These are phyloP conservation scores for Blastosporella zonata DNA, from an alignment of 1,284 basidiomycete species.

Conservation along the genomic window DNA sequence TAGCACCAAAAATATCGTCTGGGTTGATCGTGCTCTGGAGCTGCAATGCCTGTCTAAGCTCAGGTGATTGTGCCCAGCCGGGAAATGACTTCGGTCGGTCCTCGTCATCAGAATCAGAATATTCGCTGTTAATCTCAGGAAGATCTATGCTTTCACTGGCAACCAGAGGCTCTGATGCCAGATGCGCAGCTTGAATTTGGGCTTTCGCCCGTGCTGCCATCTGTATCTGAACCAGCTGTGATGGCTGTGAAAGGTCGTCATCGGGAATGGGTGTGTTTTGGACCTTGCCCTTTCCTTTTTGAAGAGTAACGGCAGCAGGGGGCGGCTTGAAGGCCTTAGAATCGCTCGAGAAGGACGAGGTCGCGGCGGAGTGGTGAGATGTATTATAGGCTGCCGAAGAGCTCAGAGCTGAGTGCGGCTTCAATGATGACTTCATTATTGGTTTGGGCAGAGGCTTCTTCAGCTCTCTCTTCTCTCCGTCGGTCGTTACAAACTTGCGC, in stretches of 20 bases:
- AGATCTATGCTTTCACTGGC: constrained; percentile 84
- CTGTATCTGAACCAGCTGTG: constrained; percentile 60
- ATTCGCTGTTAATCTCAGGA: constrained; percentile 92
- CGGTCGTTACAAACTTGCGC: constrained; percentile 49
- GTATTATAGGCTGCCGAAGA: constrained; percentile 34
- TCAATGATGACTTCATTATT: constrained; percentile 33
- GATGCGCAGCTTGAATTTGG: constrained; percentile 60
- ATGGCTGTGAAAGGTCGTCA: constrained; percentile 54
- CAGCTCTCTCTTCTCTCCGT: constrained; percentile 56
- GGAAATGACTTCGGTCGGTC: constrained; percentile 70
- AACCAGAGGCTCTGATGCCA: constrained; percentile 41
- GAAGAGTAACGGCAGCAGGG: constrained; percentile 17
- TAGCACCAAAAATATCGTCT: constrained; percentile 87
- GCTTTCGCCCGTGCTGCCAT: constrained; percentile 68
- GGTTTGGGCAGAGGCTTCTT: constrained; percentile 55
- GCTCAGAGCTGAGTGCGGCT: constrained; percentile 31
- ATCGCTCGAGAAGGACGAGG: constrained; percentile 30
- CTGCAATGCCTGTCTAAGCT: constrained; percentile 73
- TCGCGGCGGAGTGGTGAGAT: constrained; percentile 28
- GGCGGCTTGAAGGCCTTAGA: constrained; percentile 33
- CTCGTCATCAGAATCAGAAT: constrained; percentile 93
- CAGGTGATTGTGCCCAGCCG: constrained; percentile 89
- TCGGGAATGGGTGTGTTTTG: constrained; percentile 33
- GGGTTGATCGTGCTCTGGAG: constrained; percentile 85
- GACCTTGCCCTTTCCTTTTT: constrained; percentile 51